Evolutionary conservation across 2,329 filamentous ascomycete species (phyloP), one percentile per base, ranked within the genome.

Genomic region (Colletotrichum sojae): DNA sequence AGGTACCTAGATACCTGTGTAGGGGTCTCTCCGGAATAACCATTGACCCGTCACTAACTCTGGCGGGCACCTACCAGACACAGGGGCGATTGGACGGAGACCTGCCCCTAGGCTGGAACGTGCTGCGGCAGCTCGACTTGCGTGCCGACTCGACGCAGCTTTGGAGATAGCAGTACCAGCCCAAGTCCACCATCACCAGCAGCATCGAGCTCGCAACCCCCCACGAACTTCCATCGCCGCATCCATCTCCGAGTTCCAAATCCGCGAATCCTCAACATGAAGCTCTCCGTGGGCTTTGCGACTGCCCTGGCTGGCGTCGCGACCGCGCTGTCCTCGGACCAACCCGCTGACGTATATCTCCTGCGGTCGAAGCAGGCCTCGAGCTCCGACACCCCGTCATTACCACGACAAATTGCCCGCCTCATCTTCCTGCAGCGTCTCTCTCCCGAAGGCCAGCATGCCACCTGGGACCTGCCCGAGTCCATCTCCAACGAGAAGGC

Each of bases 341-440:
- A 80, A 58, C 75, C 78, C 49, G 87, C 87, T 61, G 82, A 86
- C 72, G 88, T 88, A 71, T 90, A 86, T 77, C 81, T 90, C 66
- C 80, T 89, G 57, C 81, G 73, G 57, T 73, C 78, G 48, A 79
- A 77, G 77, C 75, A 73, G 69, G 72, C 71, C 72, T 75, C 73
- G 72, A 67, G 76, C 51, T 67, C 76, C 70, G 71, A 78, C 56
- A 74, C 81, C 54, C 79, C 84, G 59, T 81, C 82, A 53, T 77
- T 89, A 73, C 83, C 86, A 56, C 83, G 84, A 73, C 83, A 86
- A 76, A 80, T 89, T 76, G 87, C 86, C 67, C 84, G 87, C 75
- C 83, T 90, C 69, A 83, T 91, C 74, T 77, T 91, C 55, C 84
- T 89, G 13, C 88, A 89, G 76, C 86, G 89, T 59, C 78, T 89